phyloP scores from a whole-genome alignment of 2,329 filamentous ascomycete species.

The Pseudogymnoascus sp. region DNA sequence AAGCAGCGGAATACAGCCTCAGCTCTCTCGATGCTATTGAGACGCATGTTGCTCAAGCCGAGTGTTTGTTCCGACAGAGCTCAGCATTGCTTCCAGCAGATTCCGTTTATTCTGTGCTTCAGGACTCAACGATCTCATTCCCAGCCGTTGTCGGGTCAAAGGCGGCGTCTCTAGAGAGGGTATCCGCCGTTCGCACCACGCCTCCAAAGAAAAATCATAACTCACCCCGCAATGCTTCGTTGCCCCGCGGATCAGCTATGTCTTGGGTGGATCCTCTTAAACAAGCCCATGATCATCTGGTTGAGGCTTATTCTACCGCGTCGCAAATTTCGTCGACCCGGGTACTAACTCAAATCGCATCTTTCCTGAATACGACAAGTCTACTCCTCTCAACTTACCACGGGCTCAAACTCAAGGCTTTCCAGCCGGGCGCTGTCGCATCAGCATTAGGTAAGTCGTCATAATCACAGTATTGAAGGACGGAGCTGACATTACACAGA shows the following conservation, averaged over 20 bases:
- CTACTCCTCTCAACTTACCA: slow-evolving; percentile 46
- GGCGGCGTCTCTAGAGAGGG: slow-evolving; percentile 18
- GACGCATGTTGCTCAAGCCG: slow-evolving; percentile 55
- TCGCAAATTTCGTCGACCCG: slow-evolving; percentile 43
- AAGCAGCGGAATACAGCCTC: slow-evolving; percentile 38
- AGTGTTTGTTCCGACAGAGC: slow-evolving; percentile 58
- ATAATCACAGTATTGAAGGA: neutral
- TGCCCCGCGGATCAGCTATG: neutral
- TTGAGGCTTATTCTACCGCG: slow-evolving; percentile 47
- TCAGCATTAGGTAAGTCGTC: slow-evolving; percentile 40
- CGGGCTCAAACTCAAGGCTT: slow-evolving; percentile 20
- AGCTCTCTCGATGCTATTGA: slow-evolving; percentile 34
- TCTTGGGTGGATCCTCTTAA: slow-evolving; percentile 50
- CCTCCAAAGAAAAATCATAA: slow-evolving; percentile 17
- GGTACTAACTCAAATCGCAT: slow-evolving; percentile 53
- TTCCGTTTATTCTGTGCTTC: slow-evolving; percentile 78
- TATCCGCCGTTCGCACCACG: slow-evolving; percentile 17
- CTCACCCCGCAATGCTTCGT: neutral
- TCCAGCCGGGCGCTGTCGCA: slow-evolving; percentile 49
- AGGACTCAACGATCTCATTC: slow-evolving; percentile 86
- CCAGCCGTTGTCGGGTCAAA: slow-evolving; percentile 47
- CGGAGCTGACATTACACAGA: slow-evolving; percentile 34
- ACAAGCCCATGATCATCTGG: slow-evolving; percentile 56
- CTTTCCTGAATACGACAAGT: slow-evolving; percentile 54
- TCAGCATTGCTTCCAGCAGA: slow-evolving; percentile 66